These are phyloP conservation scores for Penicillium canariense DNA, from an alignment of 495 filamentous ascomycete genomes.

Conservation along the genomic window DNA sequence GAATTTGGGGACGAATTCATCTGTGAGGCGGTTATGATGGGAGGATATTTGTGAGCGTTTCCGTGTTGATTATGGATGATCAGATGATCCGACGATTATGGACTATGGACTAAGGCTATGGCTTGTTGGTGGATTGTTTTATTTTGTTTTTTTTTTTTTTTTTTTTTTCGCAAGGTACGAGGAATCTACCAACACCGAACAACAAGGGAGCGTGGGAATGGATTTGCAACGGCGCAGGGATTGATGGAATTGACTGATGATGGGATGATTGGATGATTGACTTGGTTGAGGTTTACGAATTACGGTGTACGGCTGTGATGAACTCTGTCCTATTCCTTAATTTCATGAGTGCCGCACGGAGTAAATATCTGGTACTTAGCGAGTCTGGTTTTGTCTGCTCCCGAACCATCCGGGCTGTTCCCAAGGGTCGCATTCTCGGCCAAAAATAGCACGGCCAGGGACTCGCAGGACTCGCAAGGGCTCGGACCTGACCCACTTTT, in stretches of 20 bases:
- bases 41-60: background rate
- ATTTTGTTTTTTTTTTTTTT: slow-evolving; percentile 2
- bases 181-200: background rate
- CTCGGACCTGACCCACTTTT: background rate
- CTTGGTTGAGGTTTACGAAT: background rate
- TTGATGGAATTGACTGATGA: background rate
- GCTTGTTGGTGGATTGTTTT: background rate
- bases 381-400: background rate
- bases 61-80: background rate
- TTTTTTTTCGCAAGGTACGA: slow-evolving; percentile 2
- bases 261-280: background rate
- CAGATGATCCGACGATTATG: background rate
- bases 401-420: background rate
- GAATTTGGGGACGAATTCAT: no score
- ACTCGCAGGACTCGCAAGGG: background rate
- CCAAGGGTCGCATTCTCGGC: background rate
- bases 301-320: no score
- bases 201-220: slow-evolving; percentile 4
- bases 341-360: no score
- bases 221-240: slow-evolving; percentile 1
- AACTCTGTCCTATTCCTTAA: no score
- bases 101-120: background rate
- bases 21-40: background rate
- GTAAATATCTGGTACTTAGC: background rate
- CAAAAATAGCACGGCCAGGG: slow-evolving; percentile 6